Evolutionary conservation across 345 rosid species (phyloP).

Genomic region (Erucastrum elatum): DNA sequence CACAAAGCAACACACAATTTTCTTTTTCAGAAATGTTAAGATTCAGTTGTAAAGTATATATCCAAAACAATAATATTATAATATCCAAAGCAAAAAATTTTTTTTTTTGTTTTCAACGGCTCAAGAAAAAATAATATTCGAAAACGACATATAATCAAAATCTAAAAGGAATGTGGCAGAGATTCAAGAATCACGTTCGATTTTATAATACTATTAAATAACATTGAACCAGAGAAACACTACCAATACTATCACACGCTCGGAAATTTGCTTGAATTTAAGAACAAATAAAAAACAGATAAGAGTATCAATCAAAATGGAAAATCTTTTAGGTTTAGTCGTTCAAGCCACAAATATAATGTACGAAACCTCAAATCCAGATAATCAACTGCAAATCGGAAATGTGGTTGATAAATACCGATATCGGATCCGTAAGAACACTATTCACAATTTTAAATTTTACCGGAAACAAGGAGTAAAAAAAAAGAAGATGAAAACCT

Average conservation of each 20-base stretch:
- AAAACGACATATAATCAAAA: not conserved
- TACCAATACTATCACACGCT: not conserved
- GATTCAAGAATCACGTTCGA: slow-evolving; percentile 16
- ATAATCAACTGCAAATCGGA: not conserved
- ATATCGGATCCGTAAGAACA: not conserved
- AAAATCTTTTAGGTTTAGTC: too few species aligned
- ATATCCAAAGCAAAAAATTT: not conserved
- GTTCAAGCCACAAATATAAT: too few species aligned
- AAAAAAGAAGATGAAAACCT: not conserved
- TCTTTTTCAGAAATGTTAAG: too few species aligned
- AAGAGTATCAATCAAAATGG: too few species aligned
- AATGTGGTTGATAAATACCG: not conserved
- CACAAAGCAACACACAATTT: too few species aligned
- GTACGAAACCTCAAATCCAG: too few species aligned
- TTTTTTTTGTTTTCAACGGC: not conserved
- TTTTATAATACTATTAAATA: not conserved
- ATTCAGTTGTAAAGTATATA: too few species aligned
- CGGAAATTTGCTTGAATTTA: too few species aligned
- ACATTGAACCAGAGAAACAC: not conserved
- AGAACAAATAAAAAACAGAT: too few species aligned
- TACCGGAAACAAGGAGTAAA: not conserved
- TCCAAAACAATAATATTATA: not conserved
- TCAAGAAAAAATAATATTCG: not conserved
- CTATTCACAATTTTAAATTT: not conserved
- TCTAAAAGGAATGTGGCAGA: slow-evolving; percentile 4